A percentile compares a stretch with the other conserved stretches of the same genome.
Conservation (phyloP, 208 protist species). For the Leptomonas seymouri region DNA sequence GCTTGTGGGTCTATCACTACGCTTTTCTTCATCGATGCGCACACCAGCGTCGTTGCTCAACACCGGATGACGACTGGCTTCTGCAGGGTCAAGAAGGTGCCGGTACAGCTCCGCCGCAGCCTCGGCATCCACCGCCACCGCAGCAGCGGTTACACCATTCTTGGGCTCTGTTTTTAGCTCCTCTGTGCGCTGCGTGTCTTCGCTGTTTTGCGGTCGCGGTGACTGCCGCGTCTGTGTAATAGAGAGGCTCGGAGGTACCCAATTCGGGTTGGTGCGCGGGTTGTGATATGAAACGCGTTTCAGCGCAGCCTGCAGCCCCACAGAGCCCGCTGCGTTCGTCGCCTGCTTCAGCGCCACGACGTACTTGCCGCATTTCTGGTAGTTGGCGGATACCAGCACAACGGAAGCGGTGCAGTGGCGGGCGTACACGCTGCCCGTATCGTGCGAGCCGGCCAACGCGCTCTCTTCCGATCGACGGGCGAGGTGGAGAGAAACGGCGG, state of each 20-base stretch:
- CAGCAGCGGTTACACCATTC: not conserved
- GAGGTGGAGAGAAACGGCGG: constrained; percentile 74
- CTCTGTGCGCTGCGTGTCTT: not conserved
- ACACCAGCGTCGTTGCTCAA: not conserved
- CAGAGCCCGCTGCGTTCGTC: constrained; percentile 6
- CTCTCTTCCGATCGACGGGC: constrained; percentile 39
- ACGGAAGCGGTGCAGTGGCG: constrained; percentile 25
- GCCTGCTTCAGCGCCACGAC: constrained; percentile 63
- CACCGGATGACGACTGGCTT: not conserved
- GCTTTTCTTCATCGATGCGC: not conserved
- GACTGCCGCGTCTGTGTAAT: constrained; percentile 22
- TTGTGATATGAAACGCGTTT: constrained; percentile 82
- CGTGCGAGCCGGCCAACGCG: not conserved
- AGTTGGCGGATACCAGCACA: constrained; percentile 61
- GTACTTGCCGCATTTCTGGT: constrained; percentile 60
- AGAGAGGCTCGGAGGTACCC: constrained; percentile 63
- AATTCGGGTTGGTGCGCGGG: constrained; percentile 71
- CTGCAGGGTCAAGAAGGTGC: constrained; percentile 5
- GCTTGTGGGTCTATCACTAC: not conserved
- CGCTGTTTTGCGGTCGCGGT: not conserved
- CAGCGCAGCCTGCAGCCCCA: constrained; percentile 45
- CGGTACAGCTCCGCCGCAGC: constrained; percentile 29
- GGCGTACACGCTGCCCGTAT: constrained; percentile 29
- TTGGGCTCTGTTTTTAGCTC: not conserved
- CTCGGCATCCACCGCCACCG: constrained; percentile 9